Evolutionary conservation across 2,329 filamentous ascomycete species (phyloP), one percentile per base, ranked within the genome.

Genomic region (Phaeosphaeriaceae sp.): DNA sequence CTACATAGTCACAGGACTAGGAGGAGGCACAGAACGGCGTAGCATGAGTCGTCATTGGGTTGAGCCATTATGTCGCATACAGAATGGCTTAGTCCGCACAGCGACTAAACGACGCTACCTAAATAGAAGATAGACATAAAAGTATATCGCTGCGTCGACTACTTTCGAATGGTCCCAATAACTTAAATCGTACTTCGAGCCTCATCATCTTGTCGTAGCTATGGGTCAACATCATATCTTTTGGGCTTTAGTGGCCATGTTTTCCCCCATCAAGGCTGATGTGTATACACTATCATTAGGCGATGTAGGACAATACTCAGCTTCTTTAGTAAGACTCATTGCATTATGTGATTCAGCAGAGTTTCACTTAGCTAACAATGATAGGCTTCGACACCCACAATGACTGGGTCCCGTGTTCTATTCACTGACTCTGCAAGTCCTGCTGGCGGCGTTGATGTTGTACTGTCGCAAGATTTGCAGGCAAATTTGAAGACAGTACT

Each of bases 391-490:
- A 53, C 54, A 44, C 54, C 54, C 15, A 57, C 54, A 36, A 21
- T 53, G 31, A 53, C 54, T 1, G 54, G 54, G 3, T 48, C 54
- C 4, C 42, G 49, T 4, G 22, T 57, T 3, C 5, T 57, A 1
- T 57, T 57, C 33, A 57, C 49, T 2, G 45, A 53, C 9, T 27
- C 54, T 3, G 49, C 54, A 7, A 24, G 40, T 21, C 11, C 21
- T 9, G 33, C 44, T 19, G 49, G 36, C 13, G 49, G 54, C 17
- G 36, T 57, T 11, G 54, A 57, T 22, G 33, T 53, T n/a, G 36
- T 57, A 7, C n/a, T 57, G 7, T 57, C 54, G 3, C 31, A 53
- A 17, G 54, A 57, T 31, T 33, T 57, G 22, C 27, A 45, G 17
- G 49, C 20, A 13, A 49, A 45, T 19, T 22, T 57, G 15, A 19